phyloP scores from a whole-genome alignment of 257 asterid species.

The Sherardia arvensis region DNA sequence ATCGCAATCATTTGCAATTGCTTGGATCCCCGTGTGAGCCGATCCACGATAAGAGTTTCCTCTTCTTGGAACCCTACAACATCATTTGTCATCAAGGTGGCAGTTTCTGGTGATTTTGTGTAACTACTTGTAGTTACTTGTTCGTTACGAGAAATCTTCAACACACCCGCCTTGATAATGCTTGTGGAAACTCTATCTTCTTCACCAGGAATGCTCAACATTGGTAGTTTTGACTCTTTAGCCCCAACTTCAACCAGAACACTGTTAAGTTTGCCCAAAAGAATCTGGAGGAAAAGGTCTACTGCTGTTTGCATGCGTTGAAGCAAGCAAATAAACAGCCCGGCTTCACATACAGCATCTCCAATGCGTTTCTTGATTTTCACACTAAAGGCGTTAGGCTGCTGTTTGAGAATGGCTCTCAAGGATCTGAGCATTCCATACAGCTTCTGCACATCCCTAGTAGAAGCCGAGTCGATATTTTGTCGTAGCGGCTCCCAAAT shows the following conservation, averaged over 20 bases:
- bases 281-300: neutral
- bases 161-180: neutral
- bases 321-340: neutral
- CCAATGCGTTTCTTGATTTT: neutral
- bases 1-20: neutral
- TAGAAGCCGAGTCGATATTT: neutral
- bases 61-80: neutral
- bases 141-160: neutral
- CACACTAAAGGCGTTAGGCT: neutral
- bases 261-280: neutral
- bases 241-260: neutral
- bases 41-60: neutral
- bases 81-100: neutral
- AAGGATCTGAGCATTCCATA: neutral
- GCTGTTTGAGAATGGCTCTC: neutral
- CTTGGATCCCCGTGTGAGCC: neutral
- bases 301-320: neutral
- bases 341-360: neutral
- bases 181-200: neutral
- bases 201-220: neutral
- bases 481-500: neutral
- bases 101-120: neutral
- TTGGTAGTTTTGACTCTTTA: neutral
- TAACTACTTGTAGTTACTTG: neutral
- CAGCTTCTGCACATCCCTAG: neutral